Percentiles rank a stretch among this genome's conserved stretches.
Conservation (phyloP, 805 yeast species). For the Peterozyma toletana region DNA sequence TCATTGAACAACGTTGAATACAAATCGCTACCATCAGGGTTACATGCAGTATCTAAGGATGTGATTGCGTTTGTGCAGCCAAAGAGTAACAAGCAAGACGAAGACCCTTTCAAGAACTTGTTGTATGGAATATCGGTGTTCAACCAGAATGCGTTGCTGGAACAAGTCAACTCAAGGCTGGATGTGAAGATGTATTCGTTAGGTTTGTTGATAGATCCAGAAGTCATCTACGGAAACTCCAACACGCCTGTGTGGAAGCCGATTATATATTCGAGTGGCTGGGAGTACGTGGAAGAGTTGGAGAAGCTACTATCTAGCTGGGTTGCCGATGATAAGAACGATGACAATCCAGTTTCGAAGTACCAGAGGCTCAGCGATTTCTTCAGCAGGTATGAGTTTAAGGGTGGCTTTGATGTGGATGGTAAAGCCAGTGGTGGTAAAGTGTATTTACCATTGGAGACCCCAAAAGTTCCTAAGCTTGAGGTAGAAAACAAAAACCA, state of each 20-base stretch:
- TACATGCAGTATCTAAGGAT: slow-evolving; percentile 46
- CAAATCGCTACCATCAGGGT: slow-evolving; percentile 63
- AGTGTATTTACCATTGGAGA: neutral
- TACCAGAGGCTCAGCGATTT: slow-evolving; percentile 16
- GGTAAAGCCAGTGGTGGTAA: slow-evolving; percentile 12
- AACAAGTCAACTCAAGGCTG: slow-evolving; percentile 24
- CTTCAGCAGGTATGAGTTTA: slow-evolving; percentile 23
- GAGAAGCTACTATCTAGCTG: slow-evolving; percentile 18
- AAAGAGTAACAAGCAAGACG: slow-evolving; percentile 12
- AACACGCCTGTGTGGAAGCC: slow-evolving; percentile 28
- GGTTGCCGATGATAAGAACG: slow-evolving; percentile 16
- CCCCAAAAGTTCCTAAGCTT: neutral
- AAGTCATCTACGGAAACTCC: slow-evolving; percentile 9
- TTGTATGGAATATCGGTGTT: slow-evolving; percentile 46
- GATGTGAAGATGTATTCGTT: slow-evolving; percentile 56
- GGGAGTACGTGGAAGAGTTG: slow-evolving; percentile 33
- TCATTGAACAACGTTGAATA: slow-evolving; percentile 45
- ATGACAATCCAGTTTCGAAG: slow-evolving; percentile 7
- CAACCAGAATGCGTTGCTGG: slow-evolving; percentile 29
- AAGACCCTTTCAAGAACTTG: slow-evolving; percentile 11
- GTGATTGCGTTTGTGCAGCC: slow-evolving; percentile 44
- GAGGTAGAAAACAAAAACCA: slow-evolving; percentile 15
- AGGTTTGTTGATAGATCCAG: slow-evolving; percentile 50
- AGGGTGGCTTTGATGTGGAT: slow-evolving; percentile 23
- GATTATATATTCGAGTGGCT: slow-evolving; percentile 30